A percentile compares a stretch with the other conserved stretches of the same genome.
These are phyloP conservation scores for Pleurotus eryngii DNA, from an alignment of 768 basidiomycete genomes.

Conservation along the genomic window DNA sequence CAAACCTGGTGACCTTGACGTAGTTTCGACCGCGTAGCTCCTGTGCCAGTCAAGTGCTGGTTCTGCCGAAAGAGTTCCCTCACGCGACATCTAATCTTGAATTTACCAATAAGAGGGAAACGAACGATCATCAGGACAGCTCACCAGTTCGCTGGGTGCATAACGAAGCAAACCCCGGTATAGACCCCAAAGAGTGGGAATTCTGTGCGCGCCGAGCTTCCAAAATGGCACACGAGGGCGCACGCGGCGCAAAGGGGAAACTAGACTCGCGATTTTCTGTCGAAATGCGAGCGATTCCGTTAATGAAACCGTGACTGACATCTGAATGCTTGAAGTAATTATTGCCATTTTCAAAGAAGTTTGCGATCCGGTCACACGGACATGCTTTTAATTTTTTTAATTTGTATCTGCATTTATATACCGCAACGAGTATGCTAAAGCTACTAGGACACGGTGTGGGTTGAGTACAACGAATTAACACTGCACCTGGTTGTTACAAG, in stretches of 20 bases:
- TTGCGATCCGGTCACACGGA: too few species aligned
- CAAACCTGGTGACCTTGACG: conserved; percentile 56
- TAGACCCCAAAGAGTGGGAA: conserved; percentile 74
- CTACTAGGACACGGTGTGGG: too few species aligned
- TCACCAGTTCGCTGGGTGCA: conserved; percentile 54
- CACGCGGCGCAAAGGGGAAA: conserved; percentile 57
- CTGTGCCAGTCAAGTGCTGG: conserved; percentile 50
- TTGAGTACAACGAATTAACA: too few species aligned
- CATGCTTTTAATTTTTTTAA: too few species aligned
- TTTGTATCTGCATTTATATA: too few species aligned
- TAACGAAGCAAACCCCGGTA: conserved; percentile 66
- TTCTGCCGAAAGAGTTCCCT: conserved; percentile 50
- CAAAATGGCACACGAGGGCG: conserved; percentile 66
- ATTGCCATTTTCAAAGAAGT: too few species aligned
- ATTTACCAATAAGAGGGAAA: conserved; percentile 6
- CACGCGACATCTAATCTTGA: conserved; percentile 58
- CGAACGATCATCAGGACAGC: conserved; percentile 14
- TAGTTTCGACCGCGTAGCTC: conserved; percentile 43
- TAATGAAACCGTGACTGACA: too few species aligned
- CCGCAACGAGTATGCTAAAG: too few species aligned
- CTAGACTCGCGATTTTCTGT: conserved; percentile 43
- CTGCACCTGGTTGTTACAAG: too few species aligned
- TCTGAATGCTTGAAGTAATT: too few species aligned
- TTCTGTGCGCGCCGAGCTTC: conserved; percentile 63
- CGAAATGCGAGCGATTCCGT: conserved; percentile 46